Base-by-base conservation (phyloP, 257 asterid species). In the Oldenlandia corymbosa region DNA sequence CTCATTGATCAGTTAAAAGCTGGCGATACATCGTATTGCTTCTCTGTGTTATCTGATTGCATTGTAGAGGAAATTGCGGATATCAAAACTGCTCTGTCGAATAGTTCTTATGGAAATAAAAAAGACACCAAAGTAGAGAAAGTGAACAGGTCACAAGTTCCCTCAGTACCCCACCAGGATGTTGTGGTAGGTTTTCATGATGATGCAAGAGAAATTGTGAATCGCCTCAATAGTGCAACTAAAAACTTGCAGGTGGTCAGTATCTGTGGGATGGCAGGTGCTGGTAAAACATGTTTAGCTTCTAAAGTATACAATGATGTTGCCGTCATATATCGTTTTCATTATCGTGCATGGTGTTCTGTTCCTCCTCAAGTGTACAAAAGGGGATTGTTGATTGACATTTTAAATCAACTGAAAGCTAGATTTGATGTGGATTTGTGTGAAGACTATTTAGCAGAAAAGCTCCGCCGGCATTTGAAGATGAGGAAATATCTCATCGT, bases 201-300 rank as follows among this genome's bases (percentile, higher is more conserved):
- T n/a, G 14, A 20, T n/a, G n/a, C 10, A 10, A 1, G 3, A 12
- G 2, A 20, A 16, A 52, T 65, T 26, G 62, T 65, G 21, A 53
- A 43, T 52, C 37, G 52, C n/a, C 48, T n/a, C 48, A 62, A 65
- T 4, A 39, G 50, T 16, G 12, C 21, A 14, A 3, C 0, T 0
- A 11, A 1, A 9, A 3, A 2, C 7, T 49, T 64, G 36, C 32
- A 36, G 16, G 20, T 47, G 9, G 34, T 64, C 18, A 5, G 58
- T 1, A 49, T 64, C 11, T 27, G 34, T 47, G 68, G 68, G 18
- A 48, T 48, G 68, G 31, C 47, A 8, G 68, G 68, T 0, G 5
- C 48, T 7, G 68, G 68, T 32, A 64, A 64, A 58, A 64, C 68
- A 34, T 3, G 39, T 34, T 34, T 34, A 34, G 39, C 39, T 9